A percentile compares a stretch with the other conserved stretches of the same genome.
Evolutionary conservation across 768 basidiomycete genomes (phyloP).

Genomic region (Punctularia strigosozonata): DNA sequence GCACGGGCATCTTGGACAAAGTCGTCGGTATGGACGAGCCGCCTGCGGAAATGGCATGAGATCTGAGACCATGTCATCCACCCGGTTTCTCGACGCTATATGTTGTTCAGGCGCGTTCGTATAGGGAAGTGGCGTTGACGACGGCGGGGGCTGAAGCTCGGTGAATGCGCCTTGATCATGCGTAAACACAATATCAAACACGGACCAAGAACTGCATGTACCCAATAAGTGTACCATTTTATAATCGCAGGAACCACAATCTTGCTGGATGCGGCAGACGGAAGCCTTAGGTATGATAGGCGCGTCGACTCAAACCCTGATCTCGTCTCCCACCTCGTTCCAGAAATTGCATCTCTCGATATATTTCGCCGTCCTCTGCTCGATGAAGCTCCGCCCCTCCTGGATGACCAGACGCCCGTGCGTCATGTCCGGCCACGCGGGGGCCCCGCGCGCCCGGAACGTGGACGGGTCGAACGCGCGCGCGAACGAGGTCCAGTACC

Average conservation of each 20-base stretch:
- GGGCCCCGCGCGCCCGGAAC: slow-evolving; percentile 10
- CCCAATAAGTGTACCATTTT: neutral
- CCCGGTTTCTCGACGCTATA: neutral
- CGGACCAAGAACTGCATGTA: neutral
- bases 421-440: slow-evolving; percentile 16
- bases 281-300: too few species aligned
- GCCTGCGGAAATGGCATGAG: slow-evolving; percentile 9
- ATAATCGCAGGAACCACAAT: too few species aligned
- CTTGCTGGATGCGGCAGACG: too few species aligned
- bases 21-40: slow-evolving; percentile 15
- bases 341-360: slow-evolving; percentile 27
- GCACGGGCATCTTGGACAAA: neutral
- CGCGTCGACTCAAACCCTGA: slow-evolving; percentile 21
- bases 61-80: neutral
- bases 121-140: too few species aligned
- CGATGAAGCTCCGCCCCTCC: slow-evolving; percentile 13
- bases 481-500: slow-evolving; percentile 33
- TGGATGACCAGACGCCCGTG: slow-evolving; percentile 12
- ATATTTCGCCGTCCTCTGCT: slow-evolving; percentile 17
- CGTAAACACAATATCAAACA: too few species aligned
- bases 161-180: too few species aligned
- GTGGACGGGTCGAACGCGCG: slow-evolving; percentile 11
- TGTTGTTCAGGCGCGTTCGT: too few species aligned
- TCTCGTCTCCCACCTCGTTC: slow-evolving; percentile 28
- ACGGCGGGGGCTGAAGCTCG: too few species aligned